Base-by-base conservation (phyloP, 2,329 filamentous ascomycete genomes). In the Colletotrichum tofieldiae region DNA sequence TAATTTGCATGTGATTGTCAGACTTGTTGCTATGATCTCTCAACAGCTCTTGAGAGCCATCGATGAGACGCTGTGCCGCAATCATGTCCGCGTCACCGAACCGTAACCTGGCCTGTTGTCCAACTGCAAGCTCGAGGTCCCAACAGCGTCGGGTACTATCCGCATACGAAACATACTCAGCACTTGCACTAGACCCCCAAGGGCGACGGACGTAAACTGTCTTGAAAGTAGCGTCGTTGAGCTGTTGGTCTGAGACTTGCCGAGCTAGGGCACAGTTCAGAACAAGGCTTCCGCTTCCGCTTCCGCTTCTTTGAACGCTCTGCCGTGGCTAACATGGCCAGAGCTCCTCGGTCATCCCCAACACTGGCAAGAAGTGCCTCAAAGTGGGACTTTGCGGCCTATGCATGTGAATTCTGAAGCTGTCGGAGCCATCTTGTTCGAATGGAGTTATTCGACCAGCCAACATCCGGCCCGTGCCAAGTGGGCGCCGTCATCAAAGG, bases 1-100 rank as follows among this genome's bases (percentile, higher is more conserved):
- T n/a, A 7, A 41, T 65, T 72, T 54, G n/a, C 70, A 70, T 72
- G 70, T 72, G 70, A 72, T 70, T 51, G 37, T 35, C 45, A 29
- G 45, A 39, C 56, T 29, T 39, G 32, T 5, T 35, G 43, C 9
- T 29, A 14, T 11, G 8, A 32, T 35, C 32, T 49, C 29, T 20
- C 11, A 32, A 9, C 23, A 41, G 47, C 32, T 37, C 14, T 20
- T 7, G 9, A 43, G 26, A n/a, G 16, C 23, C 16, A 59, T 43
- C n/a, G 20, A 59, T 18, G 3, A 32, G 18, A 35, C 8, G 16
- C 7, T 39, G 37, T 5, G 5, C 20, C 11, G 26, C 26, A 45
- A 26, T 58, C 35, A 39, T 58, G 8, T 41, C n/a, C 23, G 55
- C 12, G 14, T 58, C 37, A 35, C 32, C 18, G 8, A 55, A 52